Base-by-base conservation (phyloP, 306 rosid genomes). In the Amphicarpaea edgeworthii region DNA sequence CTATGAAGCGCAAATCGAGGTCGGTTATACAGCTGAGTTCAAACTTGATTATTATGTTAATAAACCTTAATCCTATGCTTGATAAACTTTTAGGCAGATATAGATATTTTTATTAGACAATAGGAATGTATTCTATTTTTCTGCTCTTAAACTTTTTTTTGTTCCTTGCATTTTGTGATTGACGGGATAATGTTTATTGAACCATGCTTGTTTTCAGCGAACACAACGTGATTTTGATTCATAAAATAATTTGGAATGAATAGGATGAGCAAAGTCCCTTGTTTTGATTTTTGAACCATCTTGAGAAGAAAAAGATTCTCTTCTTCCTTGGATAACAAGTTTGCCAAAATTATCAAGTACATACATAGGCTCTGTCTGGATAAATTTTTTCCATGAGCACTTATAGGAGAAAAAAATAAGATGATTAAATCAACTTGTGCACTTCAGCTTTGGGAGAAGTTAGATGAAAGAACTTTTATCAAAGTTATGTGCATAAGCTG, bases 1-100 rank as follows among this genome's bases (percentile, higher is more conserved):
- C 4, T 86, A 90, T 7, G 97, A 93, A 83, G 93, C 95, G 1
- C 73, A 83, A 49, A 73, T 93, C 19, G 78, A 85, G 91, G 98
- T 89, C 1, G 19, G 72, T 42, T 30, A n/a, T 20, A 4, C 10
- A 8, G n/a, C 63, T 32, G 5, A 19, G 0, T 68, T 68, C 1
- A 21, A 55, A 14, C 38, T 77, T 17, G 6, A 54, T 68, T 50
- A 40, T 26, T 12, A 41, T n/a, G n/a, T n/a, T n/a, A n/a, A n/a
- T n/a, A 6, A 26, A 72, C 49, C 3, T 21, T 45, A 8, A 64
- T 30, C 3, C 21, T 59, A 7, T 38, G 28, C 9, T 47, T 37
- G 15, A 49, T 53, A 19, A 64, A 28, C 23, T 80, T 74, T 47
- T 34, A 30, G 16, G 45, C n/a, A 3, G 7, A 11, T 42, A 30